These are phyloP conservation scores for Bromus sterilis DNA, from an alignment of 176 grass and related monocot genomes.

Conservation along the genomic window DNA sequence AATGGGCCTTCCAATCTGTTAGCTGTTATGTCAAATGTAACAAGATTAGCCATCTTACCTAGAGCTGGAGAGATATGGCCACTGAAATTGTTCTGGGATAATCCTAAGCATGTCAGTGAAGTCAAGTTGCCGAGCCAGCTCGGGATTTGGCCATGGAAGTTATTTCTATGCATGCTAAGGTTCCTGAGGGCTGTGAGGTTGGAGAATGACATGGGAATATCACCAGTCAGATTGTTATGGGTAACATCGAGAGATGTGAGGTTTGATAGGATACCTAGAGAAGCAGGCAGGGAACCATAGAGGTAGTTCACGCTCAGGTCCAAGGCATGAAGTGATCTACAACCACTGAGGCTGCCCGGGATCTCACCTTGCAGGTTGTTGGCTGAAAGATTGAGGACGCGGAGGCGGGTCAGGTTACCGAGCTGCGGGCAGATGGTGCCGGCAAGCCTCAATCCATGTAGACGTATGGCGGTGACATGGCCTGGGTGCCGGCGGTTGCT, in stretches of 20 bases:
- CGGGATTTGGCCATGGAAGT: no score
- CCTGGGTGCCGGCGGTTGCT: no score
- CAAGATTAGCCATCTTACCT: not conserved
- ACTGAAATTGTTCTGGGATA: not conserved
- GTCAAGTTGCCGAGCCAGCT: not conserved
- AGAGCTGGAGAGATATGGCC: not conserved
- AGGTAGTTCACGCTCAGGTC: not conserved
- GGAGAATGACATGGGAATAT: not conserved
- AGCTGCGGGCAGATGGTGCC: not conserved
- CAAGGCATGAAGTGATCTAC: accelerated
- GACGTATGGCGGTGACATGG: not conserved
- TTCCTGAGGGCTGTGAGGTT: not conserved
- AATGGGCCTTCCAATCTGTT: not conserved
- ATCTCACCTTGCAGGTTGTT: not conserved
- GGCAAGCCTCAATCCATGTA: accelerated
- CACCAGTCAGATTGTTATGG: not conserved
- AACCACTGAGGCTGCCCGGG: not conserved
- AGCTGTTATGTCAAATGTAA: not conserved
- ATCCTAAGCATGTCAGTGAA: not conserved
- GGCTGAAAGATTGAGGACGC: not conserved
- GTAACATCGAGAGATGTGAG: not conserved
- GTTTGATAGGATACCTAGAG: no score
- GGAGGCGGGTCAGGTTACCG: no score
- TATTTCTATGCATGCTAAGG: not conserved
- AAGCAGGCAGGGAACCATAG: no score